phyloP scores from a whole-genome alignment of 768 basidiomycete species.

The Tulasnella sp. region DNA sequence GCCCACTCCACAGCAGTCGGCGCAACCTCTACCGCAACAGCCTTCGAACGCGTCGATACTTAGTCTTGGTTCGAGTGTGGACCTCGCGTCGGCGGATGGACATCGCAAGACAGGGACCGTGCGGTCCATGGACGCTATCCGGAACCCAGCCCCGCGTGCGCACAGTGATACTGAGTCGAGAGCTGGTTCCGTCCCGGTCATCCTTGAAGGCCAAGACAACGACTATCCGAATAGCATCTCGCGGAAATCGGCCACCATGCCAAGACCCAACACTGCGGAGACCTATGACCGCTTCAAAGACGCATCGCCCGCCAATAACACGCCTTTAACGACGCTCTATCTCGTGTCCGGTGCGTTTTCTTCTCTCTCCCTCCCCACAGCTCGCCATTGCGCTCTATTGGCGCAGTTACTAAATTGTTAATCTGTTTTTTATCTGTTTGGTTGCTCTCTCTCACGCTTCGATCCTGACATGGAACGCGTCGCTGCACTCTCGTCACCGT shows the following conservation, averaged over 20 bases:
- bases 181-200: not conserved
- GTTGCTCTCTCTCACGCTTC: not conserved
- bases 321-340: conserved; percentile 24
- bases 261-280: not conserved
- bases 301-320: not conserved
- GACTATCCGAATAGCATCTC: not conserved
- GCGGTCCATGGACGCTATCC: not conserved
- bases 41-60: conserved; percentile 9
- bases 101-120: not conserved
- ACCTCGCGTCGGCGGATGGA: not conserved
- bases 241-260: conserved; percentile 12
- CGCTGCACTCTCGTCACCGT: too few species aligned
- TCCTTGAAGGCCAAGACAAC: conserved; percentile 3
- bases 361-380: not conserved
- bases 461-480: too few species aligned
- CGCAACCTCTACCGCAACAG: not conserved
- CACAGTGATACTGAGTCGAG: not conserved
- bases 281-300: not conserved
- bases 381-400: not conserved
- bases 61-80: conserved; percentile 9
- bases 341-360: conserved; percentile 27
- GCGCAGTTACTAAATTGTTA: too few species aligned
- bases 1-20: too few species aligned
- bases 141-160: too few species aligned
- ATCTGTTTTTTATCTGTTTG: not conserved